phyloP scores from a whole-genome alignment of 2,329 filamentous ascomycete genomes.

The Cadophora sp. region DNA sequence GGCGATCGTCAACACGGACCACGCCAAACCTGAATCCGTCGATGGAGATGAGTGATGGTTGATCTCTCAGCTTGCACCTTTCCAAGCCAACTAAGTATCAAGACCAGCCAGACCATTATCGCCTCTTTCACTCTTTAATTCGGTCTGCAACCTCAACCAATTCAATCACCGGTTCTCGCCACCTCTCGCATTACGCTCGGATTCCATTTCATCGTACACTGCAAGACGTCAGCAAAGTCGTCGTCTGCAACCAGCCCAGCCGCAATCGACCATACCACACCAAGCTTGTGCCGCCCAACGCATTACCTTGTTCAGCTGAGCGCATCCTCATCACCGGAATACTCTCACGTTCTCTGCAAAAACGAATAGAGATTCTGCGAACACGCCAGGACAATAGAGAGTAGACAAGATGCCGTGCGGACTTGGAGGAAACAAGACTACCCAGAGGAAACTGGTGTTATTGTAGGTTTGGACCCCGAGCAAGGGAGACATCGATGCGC shows the following conservation, averaged over 20 bases:
- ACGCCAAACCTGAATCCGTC: background rate
- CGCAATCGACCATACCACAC: background rate
- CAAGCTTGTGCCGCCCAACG: constrained; percentile 7
- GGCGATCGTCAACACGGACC: constrained; percentile 3
- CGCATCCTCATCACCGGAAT: background rate
- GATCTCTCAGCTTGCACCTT: constrained; percentile 1
- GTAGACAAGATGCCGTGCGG: constrained; percentile 41
- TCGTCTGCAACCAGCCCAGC: constrained; percentile 12
- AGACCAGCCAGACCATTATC: background rate
- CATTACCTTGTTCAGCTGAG: constrained; percentile 1
- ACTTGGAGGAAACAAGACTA: constrained; percentile 64
- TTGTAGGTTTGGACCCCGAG: constrained; percentile 58
- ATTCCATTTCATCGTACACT: background rate
- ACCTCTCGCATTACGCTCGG: background rate
- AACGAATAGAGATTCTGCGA: background rate
- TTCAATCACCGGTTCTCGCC: background rate
- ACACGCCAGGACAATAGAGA: background rate
- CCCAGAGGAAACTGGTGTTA: constrained; percentile 77
- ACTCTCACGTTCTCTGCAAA: background rate
- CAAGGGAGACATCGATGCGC: constrained; percentile 19
- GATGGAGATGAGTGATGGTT: background rate
- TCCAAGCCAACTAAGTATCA: background rate
- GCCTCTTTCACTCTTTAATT: background rate
- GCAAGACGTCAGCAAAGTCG: constrained; percentile 1
- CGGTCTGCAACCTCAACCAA: background rate